These are phyloP conservation scores for Saccharomyces uvarum DNA, from an alignment of 1,139 yeast species.

Conservation along the genomic window DNA sequence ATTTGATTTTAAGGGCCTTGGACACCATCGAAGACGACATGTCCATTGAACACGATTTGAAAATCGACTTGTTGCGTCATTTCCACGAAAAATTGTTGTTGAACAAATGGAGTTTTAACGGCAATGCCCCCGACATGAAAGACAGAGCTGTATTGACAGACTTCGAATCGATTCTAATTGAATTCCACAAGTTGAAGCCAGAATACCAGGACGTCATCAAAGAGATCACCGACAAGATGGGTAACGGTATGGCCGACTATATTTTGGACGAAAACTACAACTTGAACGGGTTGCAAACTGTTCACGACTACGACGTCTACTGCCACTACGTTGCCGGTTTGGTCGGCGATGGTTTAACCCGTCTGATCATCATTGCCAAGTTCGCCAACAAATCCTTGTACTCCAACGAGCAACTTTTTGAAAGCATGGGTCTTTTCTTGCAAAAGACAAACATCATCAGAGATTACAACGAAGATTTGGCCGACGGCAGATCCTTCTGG, in stretches of 20 bases:
- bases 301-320: conserved; percentile 78
- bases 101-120: conserved; percentile 75
- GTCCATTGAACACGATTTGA: conserved; percentile 63
- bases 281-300: conserved; percentile 66
- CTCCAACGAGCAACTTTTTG: conserved; percentile 47
- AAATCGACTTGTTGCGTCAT: conserved; percentile 64
- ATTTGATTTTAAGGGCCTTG: conserved; percentile 77
- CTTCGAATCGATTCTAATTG: conserved; percentile 60
- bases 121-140: conserved; percentile 65
- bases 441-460: conserved; percentile 76
- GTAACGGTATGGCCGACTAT: conserved; percentile 96
- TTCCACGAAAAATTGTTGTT: conserved; percentile 58
- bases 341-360: conserved; percentile 92
- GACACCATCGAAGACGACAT: conserved; percentile 97
- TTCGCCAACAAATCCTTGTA: conserved; percentile 50
- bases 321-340: conserved; percentile 97
- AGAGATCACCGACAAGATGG: conserved; percentile 79
- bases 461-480: conserved; percentile 87
- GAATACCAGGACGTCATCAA: conserved; percentile 71
- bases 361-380: conserved; percentile 62
- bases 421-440: conserved; percentile 90
- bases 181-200: conserved; percentile 65
- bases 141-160: conserved; percentile 75
- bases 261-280: conserved; percentile 73
- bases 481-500: conserved; percentile 93